Conservation (phyloP, 306 rosid species). For the Cucurbita ficifolia region DNA sequence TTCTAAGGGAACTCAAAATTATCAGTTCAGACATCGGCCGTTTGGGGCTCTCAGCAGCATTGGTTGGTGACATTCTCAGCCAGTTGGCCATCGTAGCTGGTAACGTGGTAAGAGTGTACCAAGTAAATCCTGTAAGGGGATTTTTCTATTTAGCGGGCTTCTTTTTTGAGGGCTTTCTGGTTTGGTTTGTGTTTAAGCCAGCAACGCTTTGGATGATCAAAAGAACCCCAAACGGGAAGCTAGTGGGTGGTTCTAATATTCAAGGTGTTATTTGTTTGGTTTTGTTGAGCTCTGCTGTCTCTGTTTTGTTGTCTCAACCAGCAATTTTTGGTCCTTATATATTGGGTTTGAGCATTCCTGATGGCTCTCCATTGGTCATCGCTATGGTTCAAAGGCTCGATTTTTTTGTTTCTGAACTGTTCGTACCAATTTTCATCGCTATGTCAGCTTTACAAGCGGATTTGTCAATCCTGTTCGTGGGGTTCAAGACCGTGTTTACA, state of each 20-base stretch:
- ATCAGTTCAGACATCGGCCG: conserved; percentile 6
- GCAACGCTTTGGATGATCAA: conserved; percentile 8
- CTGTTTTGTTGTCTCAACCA: conserved; percentile 7
- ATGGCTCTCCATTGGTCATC: conserved; percentile 53
- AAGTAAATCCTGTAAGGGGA: background rate
- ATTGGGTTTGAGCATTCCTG: conserved; percentile 45
- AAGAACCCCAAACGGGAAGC: conserved; percentile 11
- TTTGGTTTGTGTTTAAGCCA: background rate
- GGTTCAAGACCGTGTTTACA: background rate
- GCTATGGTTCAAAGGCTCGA: conserved; percentile 31
- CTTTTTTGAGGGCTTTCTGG: background rate
- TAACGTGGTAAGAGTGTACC: background rate
- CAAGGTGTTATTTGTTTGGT: background rate
- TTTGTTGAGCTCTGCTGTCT: conserved; percentile 6
- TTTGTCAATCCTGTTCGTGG: background rate
- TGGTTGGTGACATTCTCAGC: background rate
- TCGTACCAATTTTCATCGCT: conserved; percentile 39
- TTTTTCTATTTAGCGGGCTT: background rate
- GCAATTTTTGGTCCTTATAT: conserved; percentile 31
- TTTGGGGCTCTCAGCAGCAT: background rate
- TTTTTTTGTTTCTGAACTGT: conserved; percentile 13
- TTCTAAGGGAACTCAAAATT: conserved; percentile 3
- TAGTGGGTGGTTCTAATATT: background rate
- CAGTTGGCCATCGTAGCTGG: background rate
- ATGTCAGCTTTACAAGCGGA: conserved; percentile 24